Conservation (phyloP, 2,329 filamentous ascomycete species). For the Fonsecaea monophora region DNA sequence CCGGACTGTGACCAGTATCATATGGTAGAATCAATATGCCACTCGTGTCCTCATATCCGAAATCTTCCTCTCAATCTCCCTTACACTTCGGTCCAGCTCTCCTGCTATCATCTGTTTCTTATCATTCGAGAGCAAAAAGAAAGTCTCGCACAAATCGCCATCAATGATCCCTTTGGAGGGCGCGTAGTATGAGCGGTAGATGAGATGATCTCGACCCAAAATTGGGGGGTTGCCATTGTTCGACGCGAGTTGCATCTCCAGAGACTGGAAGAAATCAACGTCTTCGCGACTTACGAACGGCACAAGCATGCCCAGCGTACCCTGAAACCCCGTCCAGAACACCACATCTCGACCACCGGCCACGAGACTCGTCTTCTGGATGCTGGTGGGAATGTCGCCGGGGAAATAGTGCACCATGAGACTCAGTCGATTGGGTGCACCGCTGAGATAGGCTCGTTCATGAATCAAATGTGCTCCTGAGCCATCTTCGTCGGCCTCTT, state of each 20-base stretch:
- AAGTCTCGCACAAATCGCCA: slow-evolving; percentile 94
- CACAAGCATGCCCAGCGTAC: slow-evolving; percentile 89
- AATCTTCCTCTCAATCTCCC: slow-evolving; percentile 96
- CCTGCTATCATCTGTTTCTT: slow-evolving; percentile 95
- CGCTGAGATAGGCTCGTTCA: slow-evolving; percentile 86
- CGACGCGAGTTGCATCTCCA: slow-evolving; percentile 84
- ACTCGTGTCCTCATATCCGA: slow-evolving; percentile 69
- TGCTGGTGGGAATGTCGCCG: slow-evolving; percentile 89
- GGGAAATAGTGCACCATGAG: slow-evolving; percentile 88
- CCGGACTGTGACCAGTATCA: background rate
- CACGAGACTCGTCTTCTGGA: slow-evolving; percentile 87
- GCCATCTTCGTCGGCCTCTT: slow-evolving; percentile 90
- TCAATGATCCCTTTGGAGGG: slow-evolving; percentile 97
- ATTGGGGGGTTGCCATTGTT: slow-evolving; percentile 77
- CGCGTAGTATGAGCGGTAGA: slow-evolving; percentile 94
- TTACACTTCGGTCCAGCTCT: slow-evolving; percentile 86
- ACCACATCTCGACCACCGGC: slow-evolving; percentile 90
- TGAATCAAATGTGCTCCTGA: slow-evolving; percentile 90
- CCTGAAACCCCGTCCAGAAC: slow-evolving; percentile 92
- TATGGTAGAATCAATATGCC: slow-evolving; percentile 52
- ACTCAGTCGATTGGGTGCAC: slow-evolving; percentile 81
- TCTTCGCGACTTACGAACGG: slow-evolving; percentile 92
- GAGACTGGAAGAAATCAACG: slow-evolving; percentile 94
- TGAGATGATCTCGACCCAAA: slow-evolving; percentile 90
- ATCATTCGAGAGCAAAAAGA: slow-evolving; percentile 79